Base-by-base conservation (phyloP, 345 rosid species). In the Salix udensis region DNA sequence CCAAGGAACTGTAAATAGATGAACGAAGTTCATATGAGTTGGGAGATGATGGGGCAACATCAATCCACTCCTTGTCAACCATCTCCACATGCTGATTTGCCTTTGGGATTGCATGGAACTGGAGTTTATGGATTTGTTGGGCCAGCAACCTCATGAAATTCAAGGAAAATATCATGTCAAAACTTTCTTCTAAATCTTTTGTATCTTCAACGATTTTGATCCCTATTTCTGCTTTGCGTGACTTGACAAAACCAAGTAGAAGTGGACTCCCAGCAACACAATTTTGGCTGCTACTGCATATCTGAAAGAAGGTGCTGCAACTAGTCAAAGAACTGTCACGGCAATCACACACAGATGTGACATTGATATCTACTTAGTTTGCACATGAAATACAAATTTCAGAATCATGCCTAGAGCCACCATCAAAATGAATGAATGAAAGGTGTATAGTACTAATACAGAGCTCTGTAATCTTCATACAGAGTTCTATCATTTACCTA, bases 61-160 rank as follows among this genome's bases (percentile, higher is more conserved):
- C 83, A 10, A 88, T 75, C 93, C 97, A 94, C 77, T 92, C 88
- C 36, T 91, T 89, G 36, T 86, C 89, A 24, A 84, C 89, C 79
- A 84, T 74, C 81, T 88, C 78, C 21, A 94, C 89, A 21, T 90
- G 87, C 40, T 90, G 67, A 52, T 83, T 82, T 65, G 79, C 70
- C 84, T 77, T 89, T 7, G 68, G 62, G 0, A 68, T 72, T 1
- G 89, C 85, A 14, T 82, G 71, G 81, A 90, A 88, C 81, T 84
- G 84, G 68, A 92, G 85, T 58, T 86, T 83, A 0, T 83, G 68
- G 23, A 77, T 74, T 70, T 81, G 81, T 23, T 86, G 82, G 16
- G 77, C 80, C 80, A 89, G 44, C 72, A 75, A 83, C 82, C 84
- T 87, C 85, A 88, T 69, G 72, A 76, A 65, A 58, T 82, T 81